These are phyloP conservation scores for Pseudocercospora ulei DNA, from an alignment of 2,329 filamentous ascomycete species.

Conservation along the genomic window DNA sequence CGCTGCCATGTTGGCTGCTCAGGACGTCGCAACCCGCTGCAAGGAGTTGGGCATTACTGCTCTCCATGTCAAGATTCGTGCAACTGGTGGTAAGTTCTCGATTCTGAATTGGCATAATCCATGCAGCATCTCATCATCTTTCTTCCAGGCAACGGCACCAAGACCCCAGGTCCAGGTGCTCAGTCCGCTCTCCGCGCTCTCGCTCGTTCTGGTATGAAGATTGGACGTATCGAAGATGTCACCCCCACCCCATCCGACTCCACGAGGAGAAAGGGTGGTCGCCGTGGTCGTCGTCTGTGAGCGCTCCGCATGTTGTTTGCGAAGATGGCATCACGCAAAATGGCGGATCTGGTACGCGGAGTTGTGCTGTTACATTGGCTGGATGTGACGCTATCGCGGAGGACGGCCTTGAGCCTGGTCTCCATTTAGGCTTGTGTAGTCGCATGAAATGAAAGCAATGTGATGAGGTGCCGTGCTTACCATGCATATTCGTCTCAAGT, in stretches of 20 bases:
- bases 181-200: constrained; percentile 98
- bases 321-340: constrained; percentile 14
- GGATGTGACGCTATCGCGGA: constrained; percentile 35
- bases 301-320: constrained; percentile 22
- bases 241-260: constrained; percentile 98
- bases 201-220: constrained; percentile 99
- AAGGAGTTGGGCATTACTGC: constrained; percentile 81
- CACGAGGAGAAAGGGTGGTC: constrained; percentile 99
- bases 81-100: constrained; percentile 89
- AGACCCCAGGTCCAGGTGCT: constrained; percentile 97
- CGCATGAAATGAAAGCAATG: constrained; percentile 25
- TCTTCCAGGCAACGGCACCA: constrained; percentile 80
- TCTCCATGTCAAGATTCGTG: constrained; percentile 99
- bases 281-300: constrained; percentile 99
- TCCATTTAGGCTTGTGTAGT: constrained; percentile 29
- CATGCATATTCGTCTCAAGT: too few species aligned
- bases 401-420: constrained; percentile 36
- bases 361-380: constrained; percentile 24
- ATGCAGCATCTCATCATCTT: background rate
- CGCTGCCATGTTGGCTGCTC: constrained; percentile 99
- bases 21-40: constrained; percentile 80
- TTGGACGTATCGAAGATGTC: constrained; percentile 98
- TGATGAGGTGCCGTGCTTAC: too few species aligned
- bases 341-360: constrained; percentile 17
- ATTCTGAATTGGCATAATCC: too few species aligned